Percentiles rank a stretch among this genome's conserved stretches.
These are phyloP conservation scores for Xylaria intraflava DNA, from an alignment of 495 filamentous ascomycete genomes.

Conservation along the genomic window DNA sequence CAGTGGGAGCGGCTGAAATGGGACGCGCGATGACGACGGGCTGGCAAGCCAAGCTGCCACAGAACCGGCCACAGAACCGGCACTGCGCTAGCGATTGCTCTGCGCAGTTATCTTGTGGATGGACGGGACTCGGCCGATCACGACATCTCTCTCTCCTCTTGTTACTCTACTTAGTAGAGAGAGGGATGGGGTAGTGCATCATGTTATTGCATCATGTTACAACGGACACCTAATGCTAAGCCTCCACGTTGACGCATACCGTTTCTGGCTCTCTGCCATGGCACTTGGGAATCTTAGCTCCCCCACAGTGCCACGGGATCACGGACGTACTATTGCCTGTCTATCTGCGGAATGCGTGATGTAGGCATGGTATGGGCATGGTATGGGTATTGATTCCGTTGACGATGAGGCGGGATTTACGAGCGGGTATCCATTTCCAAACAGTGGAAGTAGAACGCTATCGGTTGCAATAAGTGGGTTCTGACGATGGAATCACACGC, in stretches of 20 bases:
- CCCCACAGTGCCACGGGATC: neutral
- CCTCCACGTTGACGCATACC: constrained; percentile 4
- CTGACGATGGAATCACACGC: neutral
- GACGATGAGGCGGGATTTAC: too few relatives aligned
- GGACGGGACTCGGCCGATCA: constrained; percentile 5
- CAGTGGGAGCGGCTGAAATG: constrained; percentile 26
- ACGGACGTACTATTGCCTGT: neutral
- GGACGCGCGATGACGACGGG: constrained; percentile 14
- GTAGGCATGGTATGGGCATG: neutral
- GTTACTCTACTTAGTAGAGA: too few relatives aligned
- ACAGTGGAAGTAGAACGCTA: too few relatives aligned
- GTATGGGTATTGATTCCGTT: too few relatives aligned
- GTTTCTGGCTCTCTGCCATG: neutral
- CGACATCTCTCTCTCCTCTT: too few relatives aligned
- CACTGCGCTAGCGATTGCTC: too few relatives aligned
- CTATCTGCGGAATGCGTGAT: neutral
- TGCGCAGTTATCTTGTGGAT: too few relatives aligned
- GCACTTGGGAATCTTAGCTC: neutral
- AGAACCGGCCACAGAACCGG: too few relatives aligned
- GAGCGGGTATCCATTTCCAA: too few relatives aligned
- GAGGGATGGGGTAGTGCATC: neutral
- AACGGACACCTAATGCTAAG: neutral
- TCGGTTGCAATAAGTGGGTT: too few relatives aligned
- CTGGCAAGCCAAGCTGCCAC: neutral
- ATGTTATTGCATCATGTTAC: constrained; percentile 1